Evolutionary conservation across 495 filamentous ascomycete species (phyloP), one percentile per base, ranked within the genome.

Genomic region (Tuber indicum): DNA sequence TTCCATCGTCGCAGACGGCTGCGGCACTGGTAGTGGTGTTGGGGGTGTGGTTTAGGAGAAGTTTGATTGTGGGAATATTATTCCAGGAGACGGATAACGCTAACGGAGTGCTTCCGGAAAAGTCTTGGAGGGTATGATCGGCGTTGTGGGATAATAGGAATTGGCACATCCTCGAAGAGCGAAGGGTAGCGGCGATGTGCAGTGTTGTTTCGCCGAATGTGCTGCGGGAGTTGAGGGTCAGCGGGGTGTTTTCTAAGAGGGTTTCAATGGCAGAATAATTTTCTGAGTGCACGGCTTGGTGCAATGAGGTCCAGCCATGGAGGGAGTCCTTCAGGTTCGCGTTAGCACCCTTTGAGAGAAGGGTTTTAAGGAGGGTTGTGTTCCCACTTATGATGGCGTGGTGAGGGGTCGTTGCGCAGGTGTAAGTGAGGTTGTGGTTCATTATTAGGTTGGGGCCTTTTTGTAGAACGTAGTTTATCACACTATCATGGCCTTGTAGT

Each of bases 41-140:
- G 4, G 75, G 70, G 70, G 43, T 71, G 21, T 72, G 74, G 39
- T 43, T 47, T 43, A 72, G 74, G 14, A 78, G 74, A 14, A n/a
- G 41, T 19, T 66, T 66, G 26, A 66, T 66, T 32, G 58, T 66
- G 58, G 58, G 58, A n/a, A 66, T 26, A 14, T 66, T 66, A 36
- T 14, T 66, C 58, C 58, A 66, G 36, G 58, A 66, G 26, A 66
- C 58, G 26, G 58, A 66, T 19, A 66, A 36, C 26, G 58, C 58
- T 66, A 66, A 66, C 58, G 58, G 26, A 32, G 58, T 66, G 58
- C 26, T 66, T 66, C 58, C 58, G 26, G 58, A 66, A 66, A 66
- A 66, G 58, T 66, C 58, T 36, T 36, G 26, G 26, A 66, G 26
- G 26, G 58, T 66, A 17, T 26, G 26, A 14, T 66, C 14, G 26